Evolutionary conservation across 163 green algal genomes (phyloP), one percentile per base, ranked within the genome.

Genomic region (Volvox carteri): DNA sequence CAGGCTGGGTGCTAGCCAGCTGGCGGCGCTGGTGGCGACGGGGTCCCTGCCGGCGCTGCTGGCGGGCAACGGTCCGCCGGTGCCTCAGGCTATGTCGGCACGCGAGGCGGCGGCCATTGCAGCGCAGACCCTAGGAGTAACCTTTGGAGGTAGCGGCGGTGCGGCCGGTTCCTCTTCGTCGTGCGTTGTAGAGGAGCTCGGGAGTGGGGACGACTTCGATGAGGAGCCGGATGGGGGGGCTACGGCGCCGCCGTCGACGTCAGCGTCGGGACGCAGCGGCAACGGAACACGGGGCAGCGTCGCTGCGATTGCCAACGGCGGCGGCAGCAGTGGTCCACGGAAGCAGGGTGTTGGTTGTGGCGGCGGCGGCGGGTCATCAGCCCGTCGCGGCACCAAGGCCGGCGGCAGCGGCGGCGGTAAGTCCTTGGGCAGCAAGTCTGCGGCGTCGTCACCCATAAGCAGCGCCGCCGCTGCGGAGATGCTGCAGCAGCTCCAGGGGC

Each of bases 401-500:
- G 41, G 54, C 41, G 78, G 78, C 23, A 56, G 78, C 78, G 41
- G 54, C 41, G 78, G 78, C 23, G 78, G 78, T 12, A 68, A 68
- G 21, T 39, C 52, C 28, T 42, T 52, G 58, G 78, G 77, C 35
- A 21, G 35, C 35, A 74, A 73, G 77, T 48, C 37, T 6, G 42
- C 77, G 33, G 54, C 42, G 1, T 11, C 41, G 39, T 19, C 50
- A 12, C 60, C 44, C 8, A 80, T 87, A 46, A 80, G 65, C 81
- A 73, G 46, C 35, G 81, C 68, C 46, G 81, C 81, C 2, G 65
- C 65, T 0, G 81, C 81, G 8, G 81, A 87, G 81, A 87, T 87
- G 81, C 62, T 87, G 46, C 81, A 87, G 81, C 81, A 87, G 81
- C 81, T 87, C 41, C 81, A 87, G 81, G 81, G 81, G 12, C 81